These are phyloP conservation scores for Pelargonium australe DNA, from an alignment of 441 rosid species.

Conservation along the genomic window DNA sequence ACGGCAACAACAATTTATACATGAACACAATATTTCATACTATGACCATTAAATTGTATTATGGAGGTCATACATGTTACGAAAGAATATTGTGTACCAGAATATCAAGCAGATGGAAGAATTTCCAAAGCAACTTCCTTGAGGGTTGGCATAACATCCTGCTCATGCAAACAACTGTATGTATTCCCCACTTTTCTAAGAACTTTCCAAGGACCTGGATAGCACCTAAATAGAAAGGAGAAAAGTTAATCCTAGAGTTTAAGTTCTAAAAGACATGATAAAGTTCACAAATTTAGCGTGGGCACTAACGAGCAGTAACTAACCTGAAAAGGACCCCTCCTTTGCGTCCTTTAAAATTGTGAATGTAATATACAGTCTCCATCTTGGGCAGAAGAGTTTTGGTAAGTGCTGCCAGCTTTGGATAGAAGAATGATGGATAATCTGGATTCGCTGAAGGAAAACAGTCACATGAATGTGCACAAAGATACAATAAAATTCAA, in stretches of 20 bases:
- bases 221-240: constrained; percentile 41
- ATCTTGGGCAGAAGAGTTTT: constrained; percentile 66
- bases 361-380: constrained; percentile 90
- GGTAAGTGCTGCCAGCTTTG: constrained; percentile 76
- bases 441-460: constrained; percentile 46
- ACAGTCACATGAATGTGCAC: constrained; percentile 6
- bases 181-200: constrained; percentile 44
- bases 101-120: constrained; percentile 47
- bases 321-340: constrained; percentile 94
- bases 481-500: neutral
- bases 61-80: neutral
- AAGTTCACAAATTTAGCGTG: neutral
- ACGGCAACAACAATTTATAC: neutral
- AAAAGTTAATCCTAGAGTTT: neutral
- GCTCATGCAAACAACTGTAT: constrained; percentile 58
- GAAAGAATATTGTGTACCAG: neutral
- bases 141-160: constrained; percentile 76
- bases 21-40: neutral
- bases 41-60: neutral
- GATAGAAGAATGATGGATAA: constrained; percentile 91
- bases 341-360: constrained; percentile 78
- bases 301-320: neutral
- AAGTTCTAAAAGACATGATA: neutral
- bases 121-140: constrained; percentile 83
- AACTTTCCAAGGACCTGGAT: constrained; percentile 94